Percentiles rank a stretch among this genome's conserved stretches.
phyloP scores from a whole-genome alignment of 768 basidiomycete species.

The Suillus brevipes region DNA sequence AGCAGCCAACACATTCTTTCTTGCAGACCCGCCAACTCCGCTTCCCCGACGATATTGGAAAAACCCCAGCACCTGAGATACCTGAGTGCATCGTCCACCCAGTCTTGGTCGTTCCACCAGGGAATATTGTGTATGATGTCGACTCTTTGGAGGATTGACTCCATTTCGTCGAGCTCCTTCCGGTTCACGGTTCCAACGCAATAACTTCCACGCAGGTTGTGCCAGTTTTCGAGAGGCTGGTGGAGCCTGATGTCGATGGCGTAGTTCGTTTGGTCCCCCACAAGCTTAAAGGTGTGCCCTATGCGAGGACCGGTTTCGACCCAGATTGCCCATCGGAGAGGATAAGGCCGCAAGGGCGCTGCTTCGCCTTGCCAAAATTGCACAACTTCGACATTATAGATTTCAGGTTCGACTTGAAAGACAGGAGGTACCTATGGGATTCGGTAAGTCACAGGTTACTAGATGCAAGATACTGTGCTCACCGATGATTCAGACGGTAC shows the following conservation, averaged over 20 bases:
- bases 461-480: background rate
- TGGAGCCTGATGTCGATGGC: constrained; percentile 14
- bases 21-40: background rate
- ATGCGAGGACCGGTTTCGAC: constrained; percentile 17
- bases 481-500: background rate
- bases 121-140: background rate
- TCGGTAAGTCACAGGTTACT: background rate
- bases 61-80: background rate
- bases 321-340: constrained; percentile 31
- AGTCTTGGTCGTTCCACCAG: background rate
- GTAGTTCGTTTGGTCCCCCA: constrained; percentile 24
- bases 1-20: background rate
- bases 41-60: background rate
- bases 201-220: constrained; percentile 25
- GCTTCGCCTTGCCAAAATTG: constrained; percentile 28
- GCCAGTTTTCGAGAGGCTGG: constrained; percentile 7
- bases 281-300: constrained; percentile 29
- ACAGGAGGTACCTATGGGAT: background rate
- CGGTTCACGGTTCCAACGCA: constrained; percentile 22
- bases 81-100: background rate
- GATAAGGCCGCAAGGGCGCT: constrained; percentile 7
- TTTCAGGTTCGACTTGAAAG: constrained; percentile 12
- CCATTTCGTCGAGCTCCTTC: background rate
- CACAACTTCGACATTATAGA: constrained; percentile 24
- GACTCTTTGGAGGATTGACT: background rate